Conservation (phyloP, 2,329 filamentous ascomycete genomes). For the Alternaria sp. region DNA sequence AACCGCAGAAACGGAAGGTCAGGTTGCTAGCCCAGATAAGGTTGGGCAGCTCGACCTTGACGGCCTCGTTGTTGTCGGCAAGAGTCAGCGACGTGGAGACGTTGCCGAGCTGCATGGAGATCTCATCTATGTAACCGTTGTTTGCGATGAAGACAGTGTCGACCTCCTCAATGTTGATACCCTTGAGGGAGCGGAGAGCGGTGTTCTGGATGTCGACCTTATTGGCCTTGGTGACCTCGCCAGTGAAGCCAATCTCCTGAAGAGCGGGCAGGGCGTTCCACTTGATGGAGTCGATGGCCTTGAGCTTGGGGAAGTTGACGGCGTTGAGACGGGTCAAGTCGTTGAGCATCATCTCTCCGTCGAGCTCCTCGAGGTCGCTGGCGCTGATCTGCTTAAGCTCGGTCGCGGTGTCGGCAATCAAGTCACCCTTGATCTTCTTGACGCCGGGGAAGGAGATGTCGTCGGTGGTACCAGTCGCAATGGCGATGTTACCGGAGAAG, state of each 20-base stretch:
- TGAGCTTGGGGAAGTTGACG: conserved; percentile 71
- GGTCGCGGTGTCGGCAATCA: conserved; percentile 61
- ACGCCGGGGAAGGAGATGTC: conserved; percentile 68
- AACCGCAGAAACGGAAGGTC: conserved; percentile 80
- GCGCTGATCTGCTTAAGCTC: conserved; percentile 70
- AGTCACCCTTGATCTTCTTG: conserved; percentile 63
- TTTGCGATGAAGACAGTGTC: conserved; percentile 78
- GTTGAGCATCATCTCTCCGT: conserved; percentile 71
- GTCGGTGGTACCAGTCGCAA: conserved; percentile 63
- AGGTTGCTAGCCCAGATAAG: conserved; percentile 80
- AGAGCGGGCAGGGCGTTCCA: conserved; percentile 75
- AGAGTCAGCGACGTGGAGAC: conserved; percentile 75
- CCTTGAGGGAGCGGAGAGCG: conserved; percentile 75
- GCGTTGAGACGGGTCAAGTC: conserved; percentile 72
- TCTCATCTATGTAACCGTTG: conserved; percentile 79
- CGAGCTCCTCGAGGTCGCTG: conserved; percentile 67
- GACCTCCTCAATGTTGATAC: conserved; percentile 79
- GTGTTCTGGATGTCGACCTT: conserved; percentile 85
- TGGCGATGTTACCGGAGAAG: conserved; percentile 70
- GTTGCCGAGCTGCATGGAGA: conserved; percentile 79
- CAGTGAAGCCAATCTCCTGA: conserved; percentile 64
- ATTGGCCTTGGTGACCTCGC: conserved; percentile 70
- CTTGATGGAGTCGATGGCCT: conserved; percentile 68
- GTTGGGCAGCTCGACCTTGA: conserved; percentile 77
- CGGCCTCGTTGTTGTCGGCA: conserved; percentile 76